These are phyloP conservation scores for Penicillium sp. DNA, from an alignment of 2,329 filamentous ascomycete genomes.

Conservation along the genomic window DNA sequence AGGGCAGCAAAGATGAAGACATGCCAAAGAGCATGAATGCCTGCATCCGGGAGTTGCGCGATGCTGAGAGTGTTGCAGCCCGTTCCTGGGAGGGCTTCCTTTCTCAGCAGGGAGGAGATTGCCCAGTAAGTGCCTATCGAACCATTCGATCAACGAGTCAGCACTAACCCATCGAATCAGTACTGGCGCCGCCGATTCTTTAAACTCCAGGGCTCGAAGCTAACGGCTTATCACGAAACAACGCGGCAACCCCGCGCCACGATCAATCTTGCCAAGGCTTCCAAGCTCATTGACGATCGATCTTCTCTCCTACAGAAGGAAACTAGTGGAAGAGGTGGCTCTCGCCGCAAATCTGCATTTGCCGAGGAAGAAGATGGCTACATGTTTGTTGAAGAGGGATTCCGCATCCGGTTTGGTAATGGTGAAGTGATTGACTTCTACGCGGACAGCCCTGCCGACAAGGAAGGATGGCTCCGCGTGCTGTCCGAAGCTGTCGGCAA, in stretches of 20 bases:
- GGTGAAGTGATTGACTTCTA: conserved; percentile 99
- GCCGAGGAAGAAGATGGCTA: conserved; percentile 98
- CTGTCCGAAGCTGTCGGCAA: conserved; percentile 68
- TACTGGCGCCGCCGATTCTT: conserved; percentile 99
- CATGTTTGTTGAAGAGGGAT: conserved; percentile 99
- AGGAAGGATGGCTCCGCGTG: conserved; percentile 91
- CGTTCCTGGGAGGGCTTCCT: conserved; percentile 82
- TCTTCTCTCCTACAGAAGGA: conserved; percentile 78
- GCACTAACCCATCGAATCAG: conserved; percentile 46
- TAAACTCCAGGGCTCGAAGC: conserved; percentile 82
- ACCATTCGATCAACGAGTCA: neutral
- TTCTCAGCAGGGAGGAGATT: conserved; percentile 96
- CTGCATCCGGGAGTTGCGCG: conserved; percentile 87
- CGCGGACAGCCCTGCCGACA: conserved; percentile 79
- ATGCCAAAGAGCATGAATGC: conserved; percentile 99
- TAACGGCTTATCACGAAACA: conserved; percentile 94
- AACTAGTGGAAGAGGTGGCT: conserved; percentile 69
- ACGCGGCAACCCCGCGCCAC: conserved; percentile 93
- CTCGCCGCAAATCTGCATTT: conserved; percentile 87
- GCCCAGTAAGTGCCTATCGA: conserved; percentile 67
- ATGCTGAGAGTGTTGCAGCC: conserved; percentile 74
- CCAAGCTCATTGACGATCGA: conserved; percentile 89
- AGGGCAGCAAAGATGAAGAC: conserved; percentile 80
- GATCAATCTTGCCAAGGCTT: conserved; percentile 91
- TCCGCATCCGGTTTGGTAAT: conserved; percentile 97